phyloP scores from a whole-genome alignment of 148 eudicot genomes.

The Limonium bicolor region DNA sequence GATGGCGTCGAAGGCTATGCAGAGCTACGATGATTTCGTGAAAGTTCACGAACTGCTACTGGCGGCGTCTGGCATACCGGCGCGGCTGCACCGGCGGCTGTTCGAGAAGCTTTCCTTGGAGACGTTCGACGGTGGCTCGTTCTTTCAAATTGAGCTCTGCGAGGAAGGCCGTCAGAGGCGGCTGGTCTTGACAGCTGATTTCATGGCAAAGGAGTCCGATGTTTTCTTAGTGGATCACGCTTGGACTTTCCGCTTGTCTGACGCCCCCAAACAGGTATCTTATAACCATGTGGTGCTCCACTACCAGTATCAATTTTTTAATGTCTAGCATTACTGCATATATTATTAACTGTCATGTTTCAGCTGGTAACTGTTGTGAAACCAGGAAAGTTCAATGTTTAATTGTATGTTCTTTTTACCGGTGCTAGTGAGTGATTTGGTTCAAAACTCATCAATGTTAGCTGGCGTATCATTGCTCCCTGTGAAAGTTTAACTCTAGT shows the following conservation, averaged over 20 bases:
- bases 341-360: too few species aligned
- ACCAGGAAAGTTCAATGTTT: too few species aligned
- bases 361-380: too few species aligned
- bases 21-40: constrained; percentile 45
- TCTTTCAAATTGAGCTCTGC: constrained; percentile 61
- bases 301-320: too few species aligned
- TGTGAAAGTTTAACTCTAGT: too few species aligned
- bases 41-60: constrained; percentile 56
- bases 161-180: constrained; percentile 65
- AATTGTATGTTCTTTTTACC: too few species aligned
- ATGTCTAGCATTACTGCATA: too few species aligned
- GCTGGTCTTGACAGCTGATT: constrained; percentile 31
- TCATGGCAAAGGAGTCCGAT: constrained; percentile 31
- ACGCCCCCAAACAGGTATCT: constrained; percentile 86
- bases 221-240: constrained; percentile 88
- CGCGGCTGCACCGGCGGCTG: constrained; percentile 37
- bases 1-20: constrained; percentile 20
- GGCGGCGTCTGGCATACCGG: constrained; percentile 56
- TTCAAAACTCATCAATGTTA: too few species aligned
- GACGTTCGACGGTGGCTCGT: constrained; percentile 71
- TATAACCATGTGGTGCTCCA: too few species aligned
- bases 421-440: too few species aligned
- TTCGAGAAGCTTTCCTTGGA: constrained; percentile 60
- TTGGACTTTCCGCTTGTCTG: constrained; percentile 83
- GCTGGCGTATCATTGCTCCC: too few species aligned